Evolutionary conservation across 2,329 filamentous ascomycete species (phyloP).

Genomic region (Calycina marina): DNA sequence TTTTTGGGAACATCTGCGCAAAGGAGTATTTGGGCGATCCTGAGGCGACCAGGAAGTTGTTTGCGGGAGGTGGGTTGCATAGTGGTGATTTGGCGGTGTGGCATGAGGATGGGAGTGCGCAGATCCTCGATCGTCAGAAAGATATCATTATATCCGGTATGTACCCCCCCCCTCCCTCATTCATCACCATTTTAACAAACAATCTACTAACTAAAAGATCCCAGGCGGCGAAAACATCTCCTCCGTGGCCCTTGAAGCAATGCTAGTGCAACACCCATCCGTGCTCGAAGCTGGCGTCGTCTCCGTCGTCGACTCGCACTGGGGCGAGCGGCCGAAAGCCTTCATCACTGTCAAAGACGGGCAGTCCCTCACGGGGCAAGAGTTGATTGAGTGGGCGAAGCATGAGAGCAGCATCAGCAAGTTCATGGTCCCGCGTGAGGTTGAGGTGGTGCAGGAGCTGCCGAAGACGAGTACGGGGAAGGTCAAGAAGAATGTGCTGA

Average conservation of each 20-base stretch:
- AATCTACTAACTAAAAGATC: slow-evolving; percentile 4
- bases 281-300: slow-evolving; percentile 88
- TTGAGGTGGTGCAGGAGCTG: slow-evolving; percentile 70
- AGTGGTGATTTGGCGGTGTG: slow-evolving; percentile 87
- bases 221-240: slow-evolving; percentile 92
- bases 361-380: slow-evolving; percentile 43
- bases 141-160: slow-evolving; percentile 93
- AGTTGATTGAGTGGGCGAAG: slow-evolving; percentile 78
- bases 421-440: slow-evolving; percentile 70
- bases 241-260: slow-evolving; percentile 77
- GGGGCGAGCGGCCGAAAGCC: slow-evolving; percentile 93
- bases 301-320: slow-evolving; percentile 73
- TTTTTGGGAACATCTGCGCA: slow-evolving; percentile 80
- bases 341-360: slow-evolving; percentile 70
- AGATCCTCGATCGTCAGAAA: slow-evolving; percentile 88
- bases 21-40: slow-evolving; percentile 86
- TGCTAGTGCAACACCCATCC: slow-evolving; percentile 77
- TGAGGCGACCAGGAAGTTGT: slow-evolving; percentile 74
- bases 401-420: slow-evolving; percentile 65
- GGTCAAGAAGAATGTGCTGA: slow-evolving; percentile 83
- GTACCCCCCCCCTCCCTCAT: slow-evolving; percentile 19
- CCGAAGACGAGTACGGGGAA: slow-evolving; percentile 98
- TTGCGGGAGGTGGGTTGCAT: slow-evolving; percentile 73
- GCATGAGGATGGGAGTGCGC: slow-evolving; percentile 79
- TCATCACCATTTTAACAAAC: not conserved